These are phyloP conservation scores for Fusarium devonianum DNA, from an alignment of 2,329 filamentous ascomycete genomes.

Conservation along the genomic window DNA sequence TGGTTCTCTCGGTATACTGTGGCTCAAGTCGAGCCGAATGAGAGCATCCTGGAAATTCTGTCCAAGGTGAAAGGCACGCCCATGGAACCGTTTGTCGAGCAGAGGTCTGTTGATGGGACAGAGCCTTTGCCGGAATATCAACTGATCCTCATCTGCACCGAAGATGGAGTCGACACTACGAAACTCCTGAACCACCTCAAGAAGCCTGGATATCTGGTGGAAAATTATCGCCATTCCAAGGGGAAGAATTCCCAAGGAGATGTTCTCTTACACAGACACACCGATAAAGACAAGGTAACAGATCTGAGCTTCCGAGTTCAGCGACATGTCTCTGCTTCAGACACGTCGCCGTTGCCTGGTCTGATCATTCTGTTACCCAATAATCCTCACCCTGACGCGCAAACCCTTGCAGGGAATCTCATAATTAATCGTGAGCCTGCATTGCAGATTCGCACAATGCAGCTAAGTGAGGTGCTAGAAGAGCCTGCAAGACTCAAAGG, in stretches of 20 bases:
- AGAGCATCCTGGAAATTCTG: conserved; percentile 9
- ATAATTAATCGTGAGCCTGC: conserved; percentile 3
- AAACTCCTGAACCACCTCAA: conserved; percentile 38
- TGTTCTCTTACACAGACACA: conserved; percentile 2
- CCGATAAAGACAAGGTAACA: background rate
- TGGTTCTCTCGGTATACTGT: conserved; percentile 47
- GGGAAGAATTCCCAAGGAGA: background rate
- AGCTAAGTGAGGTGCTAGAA: conserved; percentile 12
- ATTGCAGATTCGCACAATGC: conserved; percentile 6
- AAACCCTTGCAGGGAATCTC: conserved; percentile 17
- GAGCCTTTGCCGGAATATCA: conserved; percentile 44
- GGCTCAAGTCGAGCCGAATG: conserved; percentile 20
- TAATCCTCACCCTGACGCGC: conserved; percentile 11
- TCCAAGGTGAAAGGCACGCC: conserved; percentile 18
- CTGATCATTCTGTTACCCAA: conserved; percentile 32
- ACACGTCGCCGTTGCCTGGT: background rate
- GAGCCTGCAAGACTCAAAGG: conserved; percentile 29
- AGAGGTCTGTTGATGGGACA: conserved; percentile 29
- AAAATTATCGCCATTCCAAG: conserved; percentile 3
- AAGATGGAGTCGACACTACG: conserved; percentile 18
- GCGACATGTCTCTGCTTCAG: background rate
- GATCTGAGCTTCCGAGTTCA: conserved; percentile 13
- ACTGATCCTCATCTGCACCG: conserved; percentile 42
- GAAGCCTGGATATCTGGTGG: conserved; percentile 42
- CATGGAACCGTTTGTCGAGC: conserved; percentile 42